Percentiles rank a stretch among this genome's conserved stretches.
Conservation (phyloP, 805 yeast genomes). For the Myxozyma neglecta region DNA sequence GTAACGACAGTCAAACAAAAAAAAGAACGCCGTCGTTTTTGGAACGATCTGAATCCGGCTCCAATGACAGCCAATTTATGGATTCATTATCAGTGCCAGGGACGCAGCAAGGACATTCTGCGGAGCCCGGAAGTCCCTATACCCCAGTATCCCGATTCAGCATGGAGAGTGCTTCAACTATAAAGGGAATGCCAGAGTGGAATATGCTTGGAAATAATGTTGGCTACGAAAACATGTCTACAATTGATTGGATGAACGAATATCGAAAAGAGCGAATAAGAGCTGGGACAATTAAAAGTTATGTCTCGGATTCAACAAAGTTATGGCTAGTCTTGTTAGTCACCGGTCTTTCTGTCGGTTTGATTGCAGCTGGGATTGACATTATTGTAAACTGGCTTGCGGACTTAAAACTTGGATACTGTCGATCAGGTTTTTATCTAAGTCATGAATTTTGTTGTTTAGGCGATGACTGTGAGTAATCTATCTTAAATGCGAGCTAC, state of each 20-base stretch:
- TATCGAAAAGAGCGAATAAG: slow-evolving; percentile 36
- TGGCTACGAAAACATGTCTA: slow-evolving; percentile 30
- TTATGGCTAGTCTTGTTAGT: slow-evolving; percentile 68
- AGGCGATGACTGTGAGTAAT: slow-evolving; percentile 50
- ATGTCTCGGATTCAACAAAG: slow-evolving; percentile 40
- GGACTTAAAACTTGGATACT: slow-evolving; percentile 71
- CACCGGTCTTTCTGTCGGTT: slow-evolving; percentile 74
- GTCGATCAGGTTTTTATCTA: slow-evolving; percentile 60
- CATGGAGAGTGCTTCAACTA: slow-evolving; percentile 19
- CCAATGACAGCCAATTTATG: not conserved
- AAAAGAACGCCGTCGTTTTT: not conserved
- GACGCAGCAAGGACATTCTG: not conserved
- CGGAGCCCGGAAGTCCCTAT: not conserved
- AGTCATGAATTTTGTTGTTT: slow-evolving; percentile 75
- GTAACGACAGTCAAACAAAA: slow-evolving; percentile 5
- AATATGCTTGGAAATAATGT: slow-evolving; percentile 7
- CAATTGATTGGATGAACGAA: slow-evolving; percentile 43
- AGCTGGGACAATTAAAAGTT: not conserved
- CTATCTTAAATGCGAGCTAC: slow-evolving; percentile 47
- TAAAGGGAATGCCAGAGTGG: slow-evolving; percentile 14
- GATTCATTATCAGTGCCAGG: not conserved
- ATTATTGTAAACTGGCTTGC: slow-evolving; percentile 80
- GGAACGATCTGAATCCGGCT: not conserved
- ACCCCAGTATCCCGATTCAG: slow-evolving; percentile 15
- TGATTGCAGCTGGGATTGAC: slow-evolving; percentile 75